Percentiles rank a stretch among this genome's conserved stretches.
phyloP scores from a whole-genome alignment of 306 rosid species.

The Luffa acutangula region DNA sequence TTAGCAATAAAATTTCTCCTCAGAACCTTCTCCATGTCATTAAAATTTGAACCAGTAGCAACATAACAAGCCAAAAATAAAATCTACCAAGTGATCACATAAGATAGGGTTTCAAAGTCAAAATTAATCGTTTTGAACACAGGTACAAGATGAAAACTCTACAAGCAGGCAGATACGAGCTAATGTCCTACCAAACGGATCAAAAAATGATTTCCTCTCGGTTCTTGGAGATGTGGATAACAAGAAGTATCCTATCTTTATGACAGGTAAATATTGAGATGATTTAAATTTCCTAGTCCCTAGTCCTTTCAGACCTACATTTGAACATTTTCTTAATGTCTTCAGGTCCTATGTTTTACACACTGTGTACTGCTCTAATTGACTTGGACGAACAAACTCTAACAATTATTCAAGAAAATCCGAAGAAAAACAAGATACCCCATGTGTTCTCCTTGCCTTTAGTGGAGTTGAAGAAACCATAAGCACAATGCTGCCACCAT shows the following conservation, averaged over 20 bases:
- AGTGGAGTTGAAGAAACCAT: slow-evolving; percentile 25
- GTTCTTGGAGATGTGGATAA: slow-evolving; percentile 52
- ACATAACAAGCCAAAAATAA: no score
- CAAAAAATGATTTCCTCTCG: slow-evolving; percentile 45
- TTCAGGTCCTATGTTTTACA: slow-evolving; percentile 64
- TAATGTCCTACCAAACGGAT: slow-evolving; percentile 26
- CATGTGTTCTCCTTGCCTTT: slow-evolving; percentile 38
- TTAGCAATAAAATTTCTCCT: no score
- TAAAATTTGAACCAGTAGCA: no score
- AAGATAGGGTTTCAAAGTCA: no score
- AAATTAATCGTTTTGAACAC: slow-evolving; percentile 7
- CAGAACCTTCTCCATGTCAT: no score
- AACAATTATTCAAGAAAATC: slow-evolving; percentile 64
- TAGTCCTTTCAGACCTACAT: neutral
- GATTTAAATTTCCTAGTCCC: neutral
- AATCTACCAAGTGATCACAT: no score
- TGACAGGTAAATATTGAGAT: slow-evolving; percentile 38
- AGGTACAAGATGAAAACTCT: slow-evolving; percentile 68
- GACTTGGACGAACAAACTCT: slow-evolving; percentile 59
- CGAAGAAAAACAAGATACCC: slow-evolving; percentile 29
- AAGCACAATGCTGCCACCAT: neutral
- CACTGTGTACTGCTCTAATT: slow-evolving; percentile 55
- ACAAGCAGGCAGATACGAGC: slow-evolving; percentile 57
- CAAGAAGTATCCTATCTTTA: slow-evolving; percentile 52
- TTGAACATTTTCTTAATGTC: slow-evolving; percentile 4